Conservation (phyloP, 495 filamentous ascomycete species). For the Penicillium lividum region DNA sequence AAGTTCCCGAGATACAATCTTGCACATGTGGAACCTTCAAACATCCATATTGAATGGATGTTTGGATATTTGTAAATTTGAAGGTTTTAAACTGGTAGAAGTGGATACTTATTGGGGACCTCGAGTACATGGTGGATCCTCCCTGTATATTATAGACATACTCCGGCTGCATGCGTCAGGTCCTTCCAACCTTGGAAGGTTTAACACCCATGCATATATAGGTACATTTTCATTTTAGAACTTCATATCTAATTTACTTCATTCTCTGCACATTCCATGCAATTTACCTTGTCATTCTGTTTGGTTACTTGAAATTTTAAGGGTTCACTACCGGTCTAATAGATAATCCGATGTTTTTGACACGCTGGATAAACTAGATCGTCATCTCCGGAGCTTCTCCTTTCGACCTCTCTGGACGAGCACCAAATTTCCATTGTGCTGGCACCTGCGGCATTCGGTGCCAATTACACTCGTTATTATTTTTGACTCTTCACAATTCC, state of each 20-base stretch:
- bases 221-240: neutral
- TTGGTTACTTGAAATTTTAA: conserved; percentile 4
- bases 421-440: conserved; percentile 14
- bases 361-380: conserved; percentile 12
- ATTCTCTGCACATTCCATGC: neutral
- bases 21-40: no score
- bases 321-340: neutral
- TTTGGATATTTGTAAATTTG: no score
- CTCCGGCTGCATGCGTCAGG: neutral
- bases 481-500: neutral
- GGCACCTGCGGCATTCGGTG: conserved; percentile 50
- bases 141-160: neutral
- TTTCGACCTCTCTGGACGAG: conserved; percentile 5
- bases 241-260: neutral
- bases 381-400: conserved; percentile 5
- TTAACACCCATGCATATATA: no score
- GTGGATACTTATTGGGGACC: no score
- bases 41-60: no score
- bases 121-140: no score
- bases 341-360: conserved; percentile 20
- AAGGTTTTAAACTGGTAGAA: no score
- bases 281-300: neutral
- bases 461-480: conserved; percentile 60
- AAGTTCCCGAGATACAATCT: no score
- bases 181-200: neutral